Percentiles rank a stretch among this genome's conserved stretches.
Conservation (phyloP, 768 basidiomycete species). For the Suillus subalutaceus region DNA sequence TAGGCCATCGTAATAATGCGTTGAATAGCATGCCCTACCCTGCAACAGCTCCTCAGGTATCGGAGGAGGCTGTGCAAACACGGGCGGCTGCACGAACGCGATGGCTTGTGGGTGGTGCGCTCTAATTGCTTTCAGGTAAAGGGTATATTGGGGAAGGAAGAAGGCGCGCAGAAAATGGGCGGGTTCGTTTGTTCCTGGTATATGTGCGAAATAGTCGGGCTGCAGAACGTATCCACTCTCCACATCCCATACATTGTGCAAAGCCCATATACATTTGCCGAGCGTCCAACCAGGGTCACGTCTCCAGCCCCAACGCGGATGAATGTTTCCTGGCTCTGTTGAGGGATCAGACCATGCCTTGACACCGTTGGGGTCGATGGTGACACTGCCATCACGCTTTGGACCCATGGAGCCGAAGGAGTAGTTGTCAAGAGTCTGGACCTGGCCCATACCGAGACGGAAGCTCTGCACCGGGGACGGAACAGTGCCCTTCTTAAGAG, state of each 20-base stretch:
- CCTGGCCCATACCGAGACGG: conserved; percentile 84
- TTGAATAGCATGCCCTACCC: conserved; percentile 72
- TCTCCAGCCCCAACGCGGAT: conserved; percentile 82
- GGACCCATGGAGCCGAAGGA: conserved; percentile 82
- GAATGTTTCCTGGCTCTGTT: conserved; percentile 52
- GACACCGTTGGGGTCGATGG: conserved; percentile 81
- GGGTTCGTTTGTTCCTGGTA: conserved; percentile 43
- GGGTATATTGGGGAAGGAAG: conserved; percentile 72
- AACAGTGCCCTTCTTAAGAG: conserved; percentile 82
- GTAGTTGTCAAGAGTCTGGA: conserved; percentile 82
- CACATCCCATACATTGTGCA: conserved; percentile 88
- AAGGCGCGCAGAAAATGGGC: conserved; percentile 79
- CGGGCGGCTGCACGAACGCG: conserved; percentile 89
- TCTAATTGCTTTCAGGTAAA: conserved; percentile 62
- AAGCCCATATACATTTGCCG: conserved; percentile 85
- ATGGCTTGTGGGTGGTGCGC: conserved; percentile 78
- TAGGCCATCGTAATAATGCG: conserved; percentile 94
- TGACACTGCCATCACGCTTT: conserved; percentile 67
- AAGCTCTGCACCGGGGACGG: conserved; percentile 87
- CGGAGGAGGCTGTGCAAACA: conserved; percentile 79
- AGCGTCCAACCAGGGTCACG: conserved; percentile 73
- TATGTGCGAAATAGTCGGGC: conserved; percentile 74
- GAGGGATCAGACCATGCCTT: conserved; percentile 75
- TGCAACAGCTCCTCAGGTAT: conserved; percentile 57
- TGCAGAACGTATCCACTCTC: conserved; percentile 64